These are phyloP conservation scores for Raffaelea deltoideospora DNA, from an alignment of 2,329 filamentous ascomycete species.

Conservation along the genomic window DNA sequence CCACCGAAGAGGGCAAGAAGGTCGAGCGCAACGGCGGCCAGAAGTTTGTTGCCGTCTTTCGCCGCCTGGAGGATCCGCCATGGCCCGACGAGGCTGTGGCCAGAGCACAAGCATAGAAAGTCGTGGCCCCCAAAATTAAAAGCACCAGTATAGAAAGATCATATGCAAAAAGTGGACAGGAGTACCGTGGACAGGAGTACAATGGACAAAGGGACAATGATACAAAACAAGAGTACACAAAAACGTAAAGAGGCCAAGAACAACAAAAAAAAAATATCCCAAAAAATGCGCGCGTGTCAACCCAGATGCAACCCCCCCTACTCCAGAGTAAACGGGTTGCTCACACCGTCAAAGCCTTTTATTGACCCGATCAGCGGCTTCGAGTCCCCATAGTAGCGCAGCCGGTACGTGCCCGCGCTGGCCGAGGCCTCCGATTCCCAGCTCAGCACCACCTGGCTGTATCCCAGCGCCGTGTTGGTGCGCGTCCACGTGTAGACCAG, in stretches of 20 bases:
- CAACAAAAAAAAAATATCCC: background rate
- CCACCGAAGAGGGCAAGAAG: conserved; percentile 97
- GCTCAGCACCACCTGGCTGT: conserved; percentile 57
- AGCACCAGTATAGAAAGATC: too few relatives aligned
- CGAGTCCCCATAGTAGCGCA: conserved; percentile 69
- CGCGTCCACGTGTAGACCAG: conserved; percentile 68
- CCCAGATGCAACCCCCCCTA: background rate
- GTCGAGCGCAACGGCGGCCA: conserved; percentile 77
- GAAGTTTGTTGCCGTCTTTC: conserved; percentile 84
- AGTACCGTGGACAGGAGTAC: background rate
- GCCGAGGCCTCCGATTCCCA: conserved; percentile 62
- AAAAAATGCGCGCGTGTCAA: background rate
- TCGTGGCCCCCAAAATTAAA: too few relatives aligned
- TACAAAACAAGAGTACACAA: too few relatives aligned
- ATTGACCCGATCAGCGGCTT: conserved; percentile 47
- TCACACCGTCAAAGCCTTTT: conserved; percentile 33
- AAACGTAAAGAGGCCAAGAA: background rate
- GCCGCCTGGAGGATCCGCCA: conserved; percentile 61
- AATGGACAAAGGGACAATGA: background rate
- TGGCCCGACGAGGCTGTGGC: conserved; percentile 30
- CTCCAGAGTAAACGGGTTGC: conserved; percentile 14
- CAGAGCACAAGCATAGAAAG: too few relatives aligned
- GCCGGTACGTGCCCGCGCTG: conserved; percentile 50
- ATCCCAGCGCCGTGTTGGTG: conserved; percentile 52
- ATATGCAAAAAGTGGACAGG: background rate